Base-by-base conservation (phyloP, 2,329 filamentous ascomycete genomes). In the Colletotrichum theobromicola region DNA sequence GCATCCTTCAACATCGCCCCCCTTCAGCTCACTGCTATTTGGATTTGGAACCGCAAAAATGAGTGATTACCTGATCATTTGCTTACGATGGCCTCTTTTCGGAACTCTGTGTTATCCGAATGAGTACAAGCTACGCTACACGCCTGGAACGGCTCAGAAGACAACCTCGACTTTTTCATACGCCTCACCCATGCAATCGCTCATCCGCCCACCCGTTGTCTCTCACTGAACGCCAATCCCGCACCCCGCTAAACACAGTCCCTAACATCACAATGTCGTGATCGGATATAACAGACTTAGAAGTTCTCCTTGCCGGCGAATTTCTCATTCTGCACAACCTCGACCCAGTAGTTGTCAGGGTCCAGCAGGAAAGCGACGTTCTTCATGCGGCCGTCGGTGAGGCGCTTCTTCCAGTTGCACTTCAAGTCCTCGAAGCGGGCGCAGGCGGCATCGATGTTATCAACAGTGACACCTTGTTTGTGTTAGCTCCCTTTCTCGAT, bases 341-440 rank as follows among this genome's bases (percentile, higher is more conserved):
- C 92, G 68, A 95, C 90, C 94, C 94, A 97, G 85, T 97, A 98
- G 63, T 90, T 91, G 84, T 98, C 95, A 0, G 96, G 95, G 79
- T 96, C 96, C 62, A 98, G 87, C 61, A 98, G 86, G 82, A 98
- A 98, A 0, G 97, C 97, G 68, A 98, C 93, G 77, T 97, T 95
- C 89, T 94, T 96, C 96, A 98, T 98, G 60, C 91, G 88, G 3
- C 96, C 96, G 77, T 98, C 96, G 3, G 95, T 98, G 76, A 98
- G 89, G 77, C 94, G 90, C 92, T 98, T 98, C 92, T 98, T 98
- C 95, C 95, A 99, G 84, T 90, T 93, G 70, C 96, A 94, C 7
- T 93, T 91, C 81, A 94, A 87, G 70, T 92, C 91, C 82, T 98
- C 97, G 79, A 98, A 96, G 16, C 96, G 91, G 81, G 93, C 86